phyloP scores from a whole-genome alignment of 1,139 yeast species.

The Debaryomyces fabryi region DNA sequence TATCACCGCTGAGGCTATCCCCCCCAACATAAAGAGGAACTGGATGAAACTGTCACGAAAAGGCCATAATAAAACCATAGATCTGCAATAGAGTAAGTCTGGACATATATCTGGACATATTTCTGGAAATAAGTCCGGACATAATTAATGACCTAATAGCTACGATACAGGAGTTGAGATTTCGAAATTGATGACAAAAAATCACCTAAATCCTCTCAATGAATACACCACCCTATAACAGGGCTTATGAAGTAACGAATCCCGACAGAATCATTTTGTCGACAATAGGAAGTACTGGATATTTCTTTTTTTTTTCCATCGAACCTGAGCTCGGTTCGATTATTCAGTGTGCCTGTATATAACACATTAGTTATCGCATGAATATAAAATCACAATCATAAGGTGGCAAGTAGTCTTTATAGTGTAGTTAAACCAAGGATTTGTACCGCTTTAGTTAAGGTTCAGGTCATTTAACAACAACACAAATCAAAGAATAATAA shows the following conservation, averaged over 20 bases:
- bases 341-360: neutral
- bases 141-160: neutral
- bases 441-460: neutral
- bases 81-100: neutral
- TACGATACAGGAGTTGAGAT: neutral
- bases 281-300: slow-evolving; percentile 3
- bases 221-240: neutral
- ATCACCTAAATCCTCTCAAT: neutral
- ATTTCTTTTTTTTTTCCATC: slow-evolving; percentile 3
- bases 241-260: slow-evolving; percentile 5
- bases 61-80: neutral
- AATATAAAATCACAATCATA: slow-evolving; percentile 7
- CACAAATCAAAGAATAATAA: neutral
- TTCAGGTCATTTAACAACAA: neutral
- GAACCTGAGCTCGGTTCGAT: neutral
- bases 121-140: neutral
- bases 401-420: slow-evolving; percentile 3
- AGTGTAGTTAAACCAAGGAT: neutral
- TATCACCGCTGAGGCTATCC: neutral
- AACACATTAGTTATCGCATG: slow-evolving; percentile 4
- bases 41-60: neutral
- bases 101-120: neutral
- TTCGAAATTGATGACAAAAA: neutral
- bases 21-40: too few species aligned
- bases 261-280: neutral